phyloP scores from a whole-genome alignment of 345 rosid genomes.

The Eucalyptus curtisii region DNA sequence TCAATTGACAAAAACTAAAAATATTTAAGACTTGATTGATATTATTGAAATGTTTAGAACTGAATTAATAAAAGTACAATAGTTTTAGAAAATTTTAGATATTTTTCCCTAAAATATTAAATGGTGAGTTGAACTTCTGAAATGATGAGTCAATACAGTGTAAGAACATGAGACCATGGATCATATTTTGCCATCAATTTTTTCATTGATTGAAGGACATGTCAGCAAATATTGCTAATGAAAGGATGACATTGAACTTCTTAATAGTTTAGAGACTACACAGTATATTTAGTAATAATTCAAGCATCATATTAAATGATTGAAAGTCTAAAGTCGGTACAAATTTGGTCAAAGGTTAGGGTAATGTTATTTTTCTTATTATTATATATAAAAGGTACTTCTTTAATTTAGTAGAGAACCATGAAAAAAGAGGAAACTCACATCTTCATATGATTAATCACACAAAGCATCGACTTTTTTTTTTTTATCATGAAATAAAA shows the following conservation, averaged over 20 bases:
- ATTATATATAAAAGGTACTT: background rate
- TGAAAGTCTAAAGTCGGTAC: background rate
- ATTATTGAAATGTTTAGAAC: too few species aligned
- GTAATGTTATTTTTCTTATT: background rate
- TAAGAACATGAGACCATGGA: background rate
- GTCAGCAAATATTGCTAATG: background rate
- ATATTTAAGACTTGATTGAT: too few species aligned
- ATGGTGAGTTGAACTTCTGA: background rate
- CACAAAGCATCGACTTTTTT: background rate
- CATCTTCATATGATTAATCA: background rate
- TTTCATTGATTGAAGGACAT: background rate
- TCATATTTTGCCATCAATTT: background rate
- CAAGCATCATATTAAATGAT: background rate
- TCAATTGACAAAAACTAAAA: background rate
- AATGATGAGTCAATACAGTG: background rate
- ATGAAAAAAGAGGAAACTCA: background rate
- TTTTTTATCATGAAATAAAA: background rate
- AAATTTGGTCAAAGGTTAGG: background rate
- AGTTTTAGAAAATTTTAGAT: too few species aligned
- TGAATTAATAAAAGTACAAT: too few species aligned
- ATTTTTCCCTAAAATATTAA: background rate
- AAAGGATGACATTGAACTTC: background rate
- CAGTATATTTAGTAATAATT: too few species aligned
- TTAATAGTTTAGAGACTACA: background rate
- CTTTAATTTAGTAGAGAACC: background rate